Percentiles rank a stretch among this genome's conserved stretches.
phyloP scores from a whole-genome alignment of 2,329 filamentous ascomycete genomes.

The Calonectria naviculata region DNA sequence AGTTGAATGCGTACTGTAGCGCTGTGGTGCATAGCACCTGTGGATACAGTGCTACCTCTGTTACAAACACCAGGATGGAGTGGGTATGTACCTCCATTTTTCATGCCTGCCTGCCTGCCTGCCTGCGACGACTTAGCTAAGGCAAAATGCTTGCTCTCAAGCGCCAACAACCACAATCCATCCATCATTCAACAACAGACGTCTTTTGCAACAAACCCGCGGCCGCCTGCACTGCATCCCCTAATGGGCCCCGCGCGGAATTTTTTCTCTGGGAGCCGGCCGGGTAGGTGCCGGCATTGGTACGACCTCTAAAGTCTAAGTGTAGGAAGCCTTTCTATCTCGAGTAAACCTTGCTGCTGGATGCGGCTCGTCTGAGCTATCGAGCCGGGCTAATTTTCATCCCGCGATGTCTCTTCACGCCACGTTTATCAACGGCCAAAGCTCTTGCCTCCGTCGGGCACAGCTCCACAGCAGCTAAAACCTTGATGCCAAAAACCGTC shows the following conservation, averaged over 20 bases:
- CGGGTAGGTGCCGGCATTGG: background rate
- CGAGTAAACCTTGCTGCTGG: conserved; percentile 2
- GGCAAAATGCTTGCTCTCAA: background rate
- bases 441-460: background rate
- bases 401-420: background rate
- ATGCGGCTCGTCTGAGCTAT: conserved; percentile 8
- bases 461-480: conserved; percentile 18
- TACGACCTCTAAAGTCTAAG: background rate
- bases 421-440: conserved; percentile 3
- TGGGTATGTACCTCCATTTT: background rate
- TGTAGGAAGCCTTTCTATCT: conserved; percentile 4
- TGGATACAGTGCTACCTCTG: conserved; percentile 12
- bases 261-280: background rate
- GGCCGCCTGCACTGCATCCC: background rate
- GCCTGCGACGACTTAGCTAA: background rate
- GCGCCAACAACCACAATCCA: background rate
- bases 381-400: background rate
- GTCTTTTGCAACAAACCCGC: background rate
- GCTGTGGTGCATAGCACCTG: background rate
- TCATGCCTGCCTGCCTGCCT: background rate
- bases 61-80: background rate
- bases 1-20: conserved; percentile 1
- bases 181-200: background rate
- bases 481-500: conserved; percentile 21
- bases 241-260: background rate